These are phyloP conservation scores for Cyberlindnera euphorbiae DNA, from an alignment of 805 yeast genomes.

Conservation along the genomic window DNA sequence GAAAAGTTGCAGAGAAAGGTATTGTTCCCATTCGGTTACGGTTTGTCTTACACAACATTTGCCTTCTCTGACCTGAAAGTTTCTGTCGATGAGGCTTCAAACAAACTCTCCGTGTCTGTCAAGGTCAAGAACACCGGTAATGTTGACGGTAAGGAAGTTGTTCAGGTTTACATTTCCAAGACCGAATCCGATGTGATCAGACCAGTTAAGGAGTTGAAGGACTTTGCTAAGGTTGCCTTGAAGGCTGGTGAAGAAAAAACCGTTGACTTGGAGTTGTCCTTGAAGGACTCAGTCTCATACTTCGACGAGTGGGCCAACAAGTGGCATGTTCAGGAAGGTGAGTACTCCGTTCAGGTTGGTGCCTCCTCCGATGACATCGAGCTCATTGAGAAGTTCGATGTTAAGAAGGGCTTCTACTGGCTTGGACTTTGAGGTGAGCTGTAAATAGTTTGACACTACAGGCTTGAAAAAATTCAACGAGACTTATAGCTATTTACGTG, in stretches of 20 bases:
- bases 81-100: slow-evolving; percentile 25
- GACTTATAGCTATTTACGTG: too few relatives aligned
- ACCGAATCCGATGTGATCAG: slow-evolving; percentile 35
- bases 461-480: too few relatives aligned
- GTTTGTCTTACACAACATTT: slow-evolving; percentile 56
- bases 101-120: slow-evolving; percentile 29
- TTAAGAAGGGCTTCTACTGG: slow-evolving; percentile 22
- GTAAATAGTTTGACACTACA: too few relatives aligned
- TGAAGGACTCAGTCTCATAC: slow-evolving; percentile 49
- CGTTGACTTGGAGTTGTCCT: slow-evolving; percentile 33
- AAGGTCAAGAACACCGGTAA: slow-evolving; percentile 45
- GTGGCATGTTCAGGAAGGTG: slow-evolving; percentile 51
- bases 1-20: slow-evolving; percentile 45
- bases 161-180: slow-evolving; percentile 47
- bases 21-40: slow-evolving; percentile 57
- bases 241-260: slow-evolving; percentile 38
- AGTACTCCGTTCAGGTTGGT: slow-evolving; percentile 47
- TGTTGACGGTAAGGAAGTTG: slow-evolving; percentile 46
- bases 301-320: slow-evolving; percentile 43
- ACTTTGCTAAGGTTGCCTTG: slow-evolving; percentile 45
- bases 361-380: slow-evolving; percentile 29
- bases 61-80: slow-evolving; percentile 35
- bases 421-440: slow-evolving; percentile 11
- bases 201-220: slow-evolving; percentile 57
- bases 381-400: slow-evolving; percentile 18